A percentile compares a stretch with the other conserved stretches of the same genome.
These are phyloP conservation scores for Camellia oleifera DNA, from an alignment of 179 eudicot genomes.

Conservation along the genomic window DNA sequence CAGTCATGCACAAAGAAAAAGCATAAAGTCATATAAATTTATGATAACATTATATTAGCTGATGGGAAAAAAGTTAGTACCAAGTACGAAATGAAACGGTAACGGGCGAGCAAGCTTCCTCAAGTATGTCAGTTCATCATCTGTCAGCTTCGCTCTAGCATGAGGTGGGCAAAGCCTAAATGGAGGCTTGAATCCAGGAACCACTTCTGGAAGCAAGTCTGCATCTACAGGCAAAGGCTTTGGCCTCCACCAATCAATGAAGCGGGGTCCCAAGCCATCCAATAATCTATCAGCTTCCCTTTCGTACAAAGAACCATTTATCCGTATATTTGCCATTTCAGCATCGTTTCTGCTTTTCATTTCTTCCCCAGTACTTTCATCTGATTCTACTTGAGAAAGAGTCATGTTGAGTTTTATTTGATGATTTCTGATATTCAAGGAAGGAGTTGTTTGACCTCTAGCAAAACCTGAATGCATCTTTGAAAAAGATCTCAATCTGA, in stretches of 20 bases:
- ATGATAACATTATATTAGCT: not conserved
- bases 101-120: constrained; percentile 84
- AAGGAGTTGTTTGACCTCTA: constrained; percentile 19
- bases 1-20: not conserved
- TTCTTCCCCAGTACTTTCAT: constrained; percentile 24
- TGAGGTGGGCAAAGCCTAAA: constrained; percentile 70
- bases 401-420: not conserved
- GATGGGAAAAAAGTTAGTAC: constrained; percentile 32
- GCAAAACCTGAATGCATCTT: constrained; percentile 12
- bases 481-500: constrained; percentile 12
- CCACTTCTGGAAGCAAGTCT: constrained; percentile 79
- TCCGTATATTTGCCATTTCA: constrained; percentile 22
- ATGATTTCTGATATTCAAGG: constrained; percentile 16
- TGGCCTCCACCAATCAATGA: constrained; percentile 94
- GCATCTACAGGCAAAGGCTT: constrained; percentile 97
- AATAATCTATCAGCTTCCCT: constrained; percentile 89
- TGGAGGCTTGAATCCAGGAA: constrained; percentile 82
- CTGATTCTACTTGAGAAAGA: constrained; percentile 13
- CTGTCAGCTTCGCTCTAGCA: constrained; percentile 58
- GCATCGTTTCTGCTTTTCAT: constrained; percentile 16
- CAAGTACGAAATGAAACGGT: constrained; percentile 96
- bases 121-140: constrained; percentile 83
- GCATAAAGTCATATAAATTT: not conserved
- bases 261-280: constrained; percentile 96
- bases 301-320: constrained; percentile 59